Conservation (phyloP, 345 rosid species). For the Crucihimalaya himalaica region DNA sequence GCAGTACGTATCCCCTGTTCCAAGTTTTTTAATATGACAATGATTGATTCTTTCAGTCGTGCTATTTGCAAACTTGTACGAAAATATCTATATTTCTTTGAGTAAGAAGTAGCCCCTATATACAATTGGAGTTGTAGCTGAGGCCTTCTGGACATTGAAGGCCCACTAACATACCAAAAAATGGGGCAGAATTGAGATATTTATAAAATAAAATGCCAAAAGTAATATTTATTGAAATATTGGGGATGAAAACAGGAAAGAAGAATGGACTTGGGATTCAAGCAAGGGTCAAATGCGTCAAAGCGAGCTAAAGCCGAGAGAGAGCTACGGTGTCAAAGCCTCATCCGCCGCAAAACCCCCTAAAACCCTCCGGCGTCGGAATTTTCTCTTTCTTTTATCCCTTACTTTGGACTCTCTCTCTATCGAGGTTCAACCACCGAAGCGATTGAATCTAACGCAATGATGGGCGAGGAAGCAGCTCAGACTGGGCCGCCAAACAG, state of each 20-base stretch:
- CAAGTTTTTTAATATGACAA: too few relatives aligned
- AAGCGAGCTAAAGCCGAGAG: conserved; percentile 22
- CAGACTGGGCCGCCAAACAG: conserved; percentile 52
- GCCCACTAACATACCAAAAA: not conserved
- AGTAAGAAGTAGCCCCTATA: too few relatives aligned
- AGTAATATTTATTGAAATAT: not conserved
- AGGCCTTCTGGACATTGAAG: not conserved
- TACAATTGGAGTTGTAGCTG: not conserved
- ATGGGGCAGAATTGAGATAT: not conserved
- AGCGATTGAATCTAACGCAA: conserved; percentile 1
- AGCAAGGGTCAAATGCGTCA: conserved; percentile 40
- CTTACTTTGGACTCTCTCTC: not conserved
- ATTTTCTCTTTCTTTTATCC: not conserved
- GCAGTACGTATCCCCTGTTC: too few relatives aligned
- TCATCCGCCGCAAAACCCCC: conserved; percentile 37
- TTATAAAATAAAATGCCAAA: not conserved
- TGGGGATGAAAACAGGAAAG: conserved; percentile 2
- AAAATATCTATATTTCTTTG: too few relatives aligned
- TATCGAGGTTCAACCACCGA: not conserved
- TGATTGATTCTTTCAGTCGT: too few relatives aligned
- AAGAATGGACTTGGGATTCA: conserved; percentile 40
- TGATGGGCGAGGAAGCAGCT: conserved; percentile 38
- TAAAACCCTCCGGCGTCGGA: conserved; percentile 42
- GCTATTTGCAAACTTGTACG: too few relatives aligned
- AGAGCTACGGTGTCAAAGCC: conserved; percentile 28